These are phyloP conservation scores for Coprinopsis marcescibilis DNA, from an alignment of 768 basidiomycete species.

Conservation along the genomic window DNA sequence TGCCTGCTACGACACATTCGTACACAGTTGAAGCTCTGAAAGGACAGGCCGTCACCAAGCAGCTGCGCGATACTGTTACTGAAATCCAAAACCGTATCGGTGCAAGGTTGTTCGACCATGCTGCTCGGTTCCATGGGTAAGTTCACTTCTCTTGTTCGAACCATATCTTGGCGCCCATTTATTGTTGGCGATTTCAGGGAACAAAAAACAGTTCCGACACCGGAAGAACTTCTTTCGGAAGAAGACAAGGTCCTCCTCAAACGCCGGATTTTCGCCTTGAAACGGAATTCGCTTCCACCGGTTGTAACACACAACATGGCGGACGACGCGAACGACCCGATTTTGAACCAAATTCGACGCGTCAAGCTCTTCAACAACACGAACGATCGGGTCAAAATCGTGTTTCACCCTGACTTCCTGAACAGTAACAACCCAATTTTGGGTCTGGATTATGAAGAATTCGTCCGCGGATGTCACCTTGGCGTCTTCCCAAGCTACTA, in stretches of 20 bases:
- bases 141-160: conserved; percentile 18
- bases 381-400: conserved; percentile 90
- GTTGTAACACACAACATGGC: conserved; percentile 99
- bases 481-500: conserved; percentile 99
- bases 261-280: conserved; percentile 93
- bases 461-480: conserved; percentile 95
- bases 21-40: conserved; percentile 98
- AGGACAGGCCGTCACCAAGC: conserved; percentile 93
- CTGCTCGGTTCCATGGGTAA: conserved; percentile 87
- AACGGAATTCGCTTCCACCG: conserved; percentile 90
- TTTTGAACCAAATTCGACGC: conserved; percentile 89
- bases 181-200: conserved; percentile 40
- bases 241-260: conserved; percentile 95
- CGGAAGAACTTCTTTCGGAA: conserved; percentile 73
- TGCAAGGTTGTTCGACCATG: conserved; percentile 87
- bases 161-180: conserved; percentile 1
- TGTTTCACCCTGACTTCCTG: conserved; percentile 98
- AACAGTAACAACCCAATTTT: conserved; percentile 97
- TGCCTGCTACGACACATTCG: conserved; percentile 93
- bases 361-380: conserved; percentile 89
- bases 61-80: conserved; percentile 90
- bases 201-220: conserved; percentile 65
- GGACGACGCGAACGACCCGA: conserved; percentile 88
- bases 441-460: conserved; percentile 98
- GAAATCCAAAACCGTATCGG: conserved; percentile 95